Percentiles rank a stretch among this genome's conserved stretches.
Conservation (phyloP, 2,329 filamentous ascomycete genomes). For the Sarocladium oryzae region DNA sequence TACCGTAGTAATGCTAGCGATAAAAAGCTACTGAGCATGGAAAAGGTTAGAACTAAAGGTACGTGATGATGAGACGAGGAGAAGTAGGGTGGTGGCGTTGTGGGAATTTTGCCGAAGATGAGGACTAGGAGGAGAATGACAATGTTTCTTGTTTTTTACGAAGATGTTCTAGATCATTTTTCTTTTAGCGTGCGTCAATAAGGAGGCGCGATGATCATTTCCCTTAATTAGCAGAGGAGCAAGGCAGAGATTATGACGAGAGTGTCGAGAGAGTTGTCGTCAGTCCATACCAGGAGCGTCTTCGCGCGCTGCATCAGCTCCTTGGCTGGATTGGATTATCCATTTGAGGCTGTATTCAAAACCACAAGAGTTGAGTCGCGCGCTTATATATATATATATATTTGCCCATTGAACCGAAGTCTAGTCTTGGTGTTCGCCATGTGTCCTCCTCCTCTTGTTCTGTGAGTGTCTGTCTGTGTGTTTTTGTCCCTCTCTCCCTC, state of each 20-base stretch:
- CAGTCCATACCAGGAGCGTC: neutral
- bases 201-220: neutral
- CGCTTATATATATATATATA: neutral
- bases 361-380: neutral
- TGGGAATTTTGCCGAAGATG: neutral
- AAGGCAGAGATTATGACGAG: neutral
- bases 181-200: neutral
- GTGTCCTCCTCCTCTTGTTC: no score
- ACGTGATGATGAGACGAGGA: neutral
- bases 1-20: neutral
- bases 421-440: neutral
- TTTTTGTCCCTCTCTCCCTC: no score
- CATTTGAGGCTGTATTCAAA: conserved; percentile 3
- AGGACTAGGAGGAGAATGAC: neutral
- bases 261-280: neutral
- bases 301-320: no score
- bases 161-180: conserved; percentile 1
- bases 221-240: neutral
- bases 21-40: neutral
- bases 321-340: no score
- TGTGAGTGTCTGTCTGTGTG: no score
- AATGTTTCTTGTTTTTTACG: neutral
- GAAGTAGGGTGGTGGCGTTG: neutral
- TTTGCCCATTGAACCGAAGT: neutral
- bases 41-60: neutral